Evolutionary conservation across 148 eudicot species (phyloP), one percentile per base, ranked within the genome.

Genomic region (Persicaria maculosa): DNA sequence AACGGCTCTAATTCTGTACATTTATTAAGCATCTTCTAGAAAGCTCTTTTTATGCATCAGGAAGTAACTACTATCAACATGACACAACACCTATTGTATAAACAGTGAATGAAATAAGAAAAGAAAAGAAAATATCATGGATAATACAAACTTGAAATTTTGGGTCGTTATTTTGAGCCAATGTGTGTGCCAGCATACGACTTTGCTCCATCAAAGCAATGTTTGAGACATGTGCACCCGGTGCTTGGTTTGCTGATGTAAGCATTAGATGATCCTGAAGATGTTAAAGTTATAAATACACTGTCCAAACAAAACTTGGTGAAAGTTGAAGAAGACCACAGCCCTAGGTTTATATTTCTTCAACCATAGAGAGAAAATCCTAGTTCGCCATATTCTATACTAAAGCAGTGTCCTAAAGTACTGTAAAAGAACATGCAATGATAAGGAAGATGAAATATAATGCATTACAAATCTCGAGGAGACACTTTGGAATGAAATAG

Each of bases 141-240:
- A 15, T 65, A 10, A 50, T 45, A 74, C 59, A 76, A 83, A 95
- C 99, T 96, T 95, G 97, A 78, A 95, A 95, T 77, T 92, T 95
- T 54, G 99, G 99, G 71, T 95, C 93, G 52, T 77, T 88, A 74
- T 89, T 89, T 80, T 92, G 97, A 75, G 92, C 92, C 79, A 95
- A 81, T 64, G 97, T 95, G 82, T 92, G 93, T 47, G 99, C 99
- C 72, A 95, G 83, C 90, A 86, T 86, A 52, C 94, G 97, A 77
- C 93, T 90, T 85, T 95, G 97, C 91, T 95, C 94, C 99, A 90
- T 92, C 76, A 90, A 88, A 77, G 97, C 99, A 73, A 95, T 78
- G 75, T 77, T 85, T 74, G 97, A 62, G 47, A 89, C 75, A 78
- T 78, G 86, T 81, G 86, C 83, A 80, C 85, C 88, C 58, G 85